Conservation (phyloP, 225 moss, liverwort and hornwort species). For the Rhytidiadelphus loreus region DNA sequence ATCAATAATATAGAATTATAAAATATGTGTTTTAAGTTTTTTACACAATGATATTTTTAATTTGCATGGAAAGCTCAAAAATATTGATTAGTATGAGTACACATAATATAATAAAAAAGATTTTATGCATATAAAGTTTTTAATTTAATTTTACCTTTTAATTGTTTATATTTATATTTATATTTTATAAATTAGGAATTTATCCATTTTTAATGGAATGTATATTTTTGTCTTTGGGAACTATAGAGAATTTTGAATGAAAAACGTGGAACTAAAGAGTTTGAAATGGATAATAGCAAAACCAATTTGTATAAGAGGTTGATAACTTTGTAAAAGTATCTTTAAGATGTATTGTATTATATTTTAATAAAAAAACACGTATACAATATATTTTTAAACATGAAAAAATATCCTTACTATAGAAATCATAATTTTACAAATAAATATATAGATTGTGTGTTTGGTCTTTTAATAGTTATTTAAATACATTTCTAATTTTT, state of each 20-base stretch:
- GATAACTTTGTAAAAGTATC: not conserved
- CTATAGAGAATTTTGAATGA: not conserved
- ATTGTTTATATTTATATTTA: too few species aligned
- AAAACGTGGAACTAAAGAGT: not conserved
- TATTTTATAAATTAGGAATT: not conserved
- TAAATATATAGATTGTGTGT: not conserved
- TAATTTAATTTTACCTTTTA: too few species aligned
- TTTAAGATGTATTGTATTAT: too few species aligned
- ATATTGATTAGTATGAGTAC: too few species aligned
- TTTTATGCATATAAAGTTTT: fast-evolving
- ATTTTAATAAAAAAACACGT: too few species aligned
- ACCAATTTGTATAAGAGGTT: slow-evolving; percentile 1
- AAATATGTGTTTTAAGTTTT: fast-evolving
- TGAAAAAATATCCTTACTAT: not conserved
- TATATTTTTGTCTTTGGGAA: not conserved
- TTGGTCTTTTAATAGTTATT: too few species aligned
- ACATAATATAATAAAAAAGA: not conserved
- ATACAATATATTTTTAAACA: too few species aligned
- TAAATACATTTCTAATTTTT: too few species aligned
- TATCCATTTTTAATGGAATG: not conserved
- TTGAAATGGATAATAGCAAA: not conserved
- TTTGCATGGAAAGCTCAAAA: not conserved
- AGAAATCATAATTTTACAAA: not conserved
- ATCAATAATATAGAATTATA: not conserved
- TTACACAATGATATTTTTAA: too few species aligned